These are phyloP conservation scores for Amphibolis antarctica DNA, from an alignment of 106 monocot genomes.

Conservation along the genomic window DNA sequence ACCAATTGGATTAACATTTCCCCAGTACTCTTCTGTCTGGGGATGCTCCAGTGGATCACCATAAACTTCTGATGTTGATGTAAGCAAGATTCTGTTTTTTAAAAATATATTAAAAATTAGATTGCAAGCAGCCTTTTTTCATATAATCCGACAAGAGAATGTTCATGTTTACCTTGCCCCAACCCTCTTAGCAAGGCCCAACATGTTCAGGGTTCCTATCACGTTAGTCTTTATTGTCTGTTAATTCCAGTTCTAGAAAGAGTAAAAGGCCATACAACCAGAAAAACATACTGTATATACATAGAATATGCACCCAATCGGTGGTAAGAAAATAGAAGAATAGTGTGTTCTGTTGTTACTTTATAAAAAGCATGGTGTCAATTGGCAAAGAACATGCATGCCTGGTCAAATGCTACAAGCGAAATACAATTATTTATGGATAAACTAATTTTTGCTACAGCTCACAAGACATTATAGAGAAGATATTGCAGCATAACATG, in stretches of 20 bases:
- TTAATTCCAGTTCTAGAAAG: background rate
- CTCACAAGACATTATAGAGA: too few species aligned
- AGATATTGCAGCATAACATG: too few species aligned
- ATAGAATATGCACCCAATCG: too few species aligned
- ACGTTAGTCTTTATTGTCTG: slow-evolving; percentile 99
- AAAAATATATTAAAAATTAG: background rate
- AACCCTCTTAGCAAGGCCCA: slow-evolving; percentile 93
- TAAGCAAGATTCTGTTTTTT: slow-evolving; percentile 66
- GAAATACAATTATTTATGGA: too few species aligned
- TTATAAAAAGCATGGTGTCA: too few species aligned
- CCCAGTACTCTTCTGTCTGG: slow-evolving; percentile 95
- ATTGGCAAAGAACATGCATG: too few species aligned
- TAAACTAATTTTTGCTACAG: too few species aligned
- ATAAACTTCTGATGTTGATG: slow-evolving; percentile 95
- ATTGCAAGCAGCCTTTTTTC: too few species aligned
- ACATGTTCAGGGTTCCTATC: slow-evolving; percentile 91
- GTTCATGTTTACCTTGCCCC: slow-evolving; percentile 59
- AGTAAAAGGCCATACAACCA: background rate
- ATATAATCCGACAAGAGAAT: background rate
- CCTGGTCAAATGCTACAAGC: too few species aligned
- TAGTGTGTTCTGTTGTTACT: too few species aligned
- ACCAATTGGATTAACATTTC: slow-evolving; percentile 72
- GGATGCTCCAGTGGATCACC: slow-evolving; percentile 99
- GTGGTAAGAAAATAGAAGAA: background rate
- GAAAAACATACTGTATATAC: background rate